These are phyloP conservation scores for Lycium barbarum DNA, from an alignment of 257 asterid genomes.

Conservation along the genomic window DNA sequence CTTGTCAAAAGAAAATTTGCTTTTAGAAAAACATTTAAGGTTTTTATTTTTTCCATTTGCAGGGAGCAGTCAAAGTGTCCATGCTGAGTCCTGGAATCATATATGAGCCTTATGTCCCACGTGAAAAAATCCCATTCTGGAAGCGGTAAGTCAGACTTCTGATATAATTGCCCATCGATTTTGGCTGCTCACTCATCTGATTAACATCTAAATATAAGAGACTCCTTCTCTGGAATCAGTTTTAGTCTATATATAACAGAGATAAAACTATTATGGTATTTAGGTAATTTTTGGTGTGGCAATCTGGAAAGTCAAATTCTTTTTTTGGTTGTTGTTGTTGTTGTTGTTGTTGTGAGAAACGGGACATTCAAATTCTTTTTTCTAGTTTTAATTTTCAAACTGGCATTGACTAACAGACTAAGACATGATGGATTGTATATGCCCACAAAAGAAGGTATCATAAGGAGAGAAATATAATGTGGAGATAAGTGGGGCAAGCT, in stretches of 20 bases:
- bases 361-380: slow-evolving; percentile 6
- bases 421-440: neutral
- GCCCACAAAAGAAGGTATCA: neutral
- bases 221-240: neutral
- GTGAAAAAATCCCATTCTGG: slow-evolving; percentile 71
- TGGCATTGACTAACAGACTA: neutral
- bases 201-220: neutral
- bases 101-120: slow-evolving; percentile 78
- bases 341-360: neutral
- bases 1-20: neutral
- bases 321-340: neutral
- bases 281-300: slow-evolving; percentile 19
- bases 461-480: neutral
- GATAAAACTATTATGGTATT: neutral
- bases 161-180: neutral
- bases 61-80: slow-evolving; percentile 70
- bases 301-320: neutral
- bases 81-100: slow-evolving; percentile 82
- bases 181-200: neutral
- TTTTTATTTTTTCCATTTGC: slow-evolving; percentile 41
- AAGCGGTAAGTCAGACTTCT: slow-evolving; percentile 56
- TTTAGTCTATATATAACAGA: neutral
- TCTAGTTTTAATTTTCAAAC: neutral
- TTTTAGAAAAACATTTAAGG: neutral
- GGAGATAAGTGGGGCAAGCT: slow-evolving; percentile 18